Conservation (phyloP, 164 flowering plant genomes). For the Stephania cephalantha region DNA sequence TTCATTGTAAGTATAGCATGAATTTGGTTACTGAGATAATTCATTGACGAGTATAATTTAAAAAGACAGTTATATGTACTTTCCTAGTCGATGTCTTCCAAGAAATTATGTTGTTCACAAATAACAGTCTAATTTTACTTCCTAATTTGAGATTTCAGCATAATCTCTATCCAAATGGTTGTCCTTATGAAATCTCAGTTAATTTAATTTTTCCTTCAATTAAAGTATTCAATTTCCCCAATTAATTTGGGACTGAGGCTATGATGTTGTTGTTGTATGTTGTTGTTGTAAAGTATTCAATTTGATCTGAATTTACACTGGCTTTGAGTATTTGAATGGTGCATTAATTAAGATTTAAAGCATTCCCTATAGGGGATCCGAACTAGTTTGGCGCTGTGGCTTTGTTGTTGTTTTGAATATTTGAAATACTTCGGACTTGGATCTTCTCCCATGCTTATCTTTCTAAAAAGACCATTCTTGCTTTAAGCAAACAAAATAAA, state of each 20-base stretch:
- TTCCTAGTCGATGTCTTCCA: neutral
- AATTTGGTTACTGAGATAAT: neutral
- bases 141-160: neutral
- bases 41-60: neutral
- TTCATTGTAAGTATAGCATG: slow-evolving; percentile 43
- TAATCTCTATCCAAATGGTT: neutral
- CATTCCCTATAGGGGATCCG: too few species aligned
- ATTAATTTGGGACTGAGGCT: too few species aligned
- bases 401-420: too few species aligned
- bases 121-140: too few species aligned
- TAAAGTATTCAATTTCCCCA: neutral
- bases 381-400: too few species aligned
- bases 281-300: neutral
- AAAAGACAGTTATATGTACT: too few species aligned
- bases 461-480: neutral
- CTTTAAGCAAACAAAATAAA: neutral
- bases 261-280: too few species aligned
- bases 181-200: neutral
- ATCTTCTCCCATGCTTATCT: neutral
- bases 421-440: too few species aligned
- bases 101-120: neutral
- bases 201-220: neutral
- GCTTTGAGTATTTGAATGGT: neutral
- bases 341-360: too few species aligned
- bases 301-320: neutral